Base-by-base conservation (phyloP, 2,329 filamentous ascomycete genomes). In the Parastagonospora nodorum region DNA sequence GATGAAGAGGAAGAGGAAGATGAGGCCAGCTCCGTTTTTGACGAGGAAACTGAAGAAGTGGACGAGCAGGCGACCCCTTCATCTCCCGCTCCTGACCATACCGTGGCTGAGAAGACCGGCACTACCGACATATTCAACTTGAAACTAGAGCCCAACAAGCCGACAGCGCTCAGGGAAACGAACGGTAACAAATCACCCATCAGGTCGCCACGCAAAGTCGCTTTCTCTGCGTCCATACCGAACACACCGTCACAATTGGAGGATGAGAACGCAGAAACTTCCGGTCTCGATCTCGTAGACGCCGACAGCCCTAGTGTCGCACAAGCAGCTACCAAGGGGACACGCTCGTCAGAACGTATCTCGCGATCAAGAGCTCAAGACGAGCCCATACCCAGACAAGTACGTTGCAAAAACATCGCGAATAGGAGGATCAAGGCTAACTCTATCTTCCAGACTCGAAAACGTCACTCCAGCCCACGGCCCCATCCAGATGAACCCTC, bases 121-220 rank as follows among this genome's bases (percentile, higher is more conserved):
- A 56, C 48, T n/a, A 58, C 64, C 41, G 63, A 70, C 43, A 61
- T 72, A 49, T 73, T 73, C 60, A 66, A 67, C 42, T 55, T 69
- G 50, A 70, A 73, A 54, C 57, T 72, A 43, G 63, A 64, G 32
- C 61, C 67, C 45, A 24, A 24, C 19, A 61, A 52, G 36, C 64
- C 57, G n/a, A 56, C 59, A 46, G 69, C 64, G 43, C 66, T 75
- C 44, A 59, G 60, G 52, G 73, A 75, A 56, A 67, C 61, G 14
- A 69, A 64, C 42, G 68, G 68, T 30, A 75, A 75, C 57, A 67
- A 60, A 43, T 70, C 70, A 28, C 69, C 68, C 4, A 56, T 51
- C 28, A 67, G 64, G 51, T 75, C 74, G 10, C 71, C 72, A n/a
- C 67, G 73, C 2, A 75, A 74, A 47, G 71, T 73, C 30, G 67